Conservation (phyloP, 139 green algal genomes). For the Ettlia oleoabundans region DNA sequence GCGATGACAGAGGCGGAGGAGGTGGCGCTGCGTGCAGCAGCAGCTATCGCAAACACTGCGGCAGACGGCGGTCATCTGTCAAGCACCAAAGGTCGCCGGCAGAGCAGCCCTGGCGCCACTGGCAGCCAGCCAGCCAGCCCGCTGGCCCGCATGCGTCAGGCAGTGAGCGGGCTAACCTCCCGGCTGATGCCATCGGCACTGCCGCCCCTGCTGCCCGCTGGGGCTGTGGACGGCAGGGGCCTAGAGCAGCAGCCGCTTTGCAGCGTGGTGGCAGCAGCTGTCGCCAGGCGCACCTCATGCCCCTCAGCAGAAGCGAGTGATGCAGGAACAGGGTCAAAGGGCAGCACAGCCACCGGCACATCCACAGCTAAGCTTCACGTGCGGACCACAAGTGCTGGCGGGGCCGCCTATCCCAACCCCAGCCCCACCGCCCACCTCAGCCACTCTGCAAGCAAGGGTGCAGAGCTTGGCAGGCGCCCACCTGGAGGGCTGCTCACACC, state of each 20-base stretch:
- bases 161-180: not conserved
- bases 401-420: not conserved
- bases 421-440: not conserved
- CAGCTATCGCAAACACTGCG: not conserved
- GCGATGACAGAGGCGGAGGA: slow-evolving; percentile 1
- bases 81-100: no score
- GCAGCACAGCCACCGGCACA: no score
- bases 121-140: not conserved
- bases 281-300: no score
- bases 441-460: not conserved
- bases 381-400: not conserved
- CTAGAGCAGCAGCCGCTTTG: slow-evolving; percentile 8
- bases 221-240: not conserved
- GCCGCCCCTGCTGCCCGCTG: slow-evolving; percentile 14
- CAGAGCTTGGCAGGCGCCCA: slow-evolving; percentile 1
- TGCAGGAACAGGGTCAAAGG: not conserved
- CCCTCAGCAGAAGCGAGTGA: not conserved
- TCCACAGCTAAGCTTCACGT: no score
- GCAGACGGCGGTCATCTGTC: slow-evolving; percentile 2
- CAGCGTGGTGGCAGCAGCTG: not conserved
- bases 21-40: not conserved
- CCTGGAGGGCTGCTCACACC: not conserved
- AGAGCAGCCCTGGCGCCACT: not conserved
- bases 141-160: slow-evolving; percentile 2
- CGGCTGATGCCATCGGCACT: slow-evolving; percentile 23